Base-by-base conservation (phyloP, 2,329 filamentous ascomycete species). In the Colletotrichum endophyticum region DNA sequence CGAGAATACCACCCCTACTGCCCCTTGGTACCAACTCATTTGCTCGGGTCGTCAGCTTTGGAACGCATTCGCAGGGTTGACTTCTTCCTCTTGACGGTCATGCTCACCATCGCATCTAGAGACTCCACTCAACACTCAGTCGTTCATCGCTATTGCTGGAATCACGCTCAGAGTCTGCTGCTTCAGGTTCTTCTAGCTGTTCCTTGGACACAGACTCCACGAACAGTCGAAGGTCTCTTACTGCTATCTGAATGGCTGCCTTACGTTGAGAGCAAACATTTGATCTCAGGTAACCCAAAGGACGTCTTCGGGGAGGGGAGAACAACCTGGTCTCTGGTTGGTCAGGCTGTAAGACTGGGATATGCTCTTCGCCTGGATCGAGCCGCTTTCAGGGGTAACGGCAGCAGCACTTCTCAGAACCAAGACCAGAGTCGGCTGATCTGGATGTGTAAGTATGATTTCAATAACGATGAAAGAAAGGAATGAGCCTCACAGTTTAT, bases 261-360 rank as follows among this genome's bases (percentile, higher is more conserved):
- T 22, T 28, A 32, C 0, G n/a, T 32, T n/a, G 27, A 30, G 16
- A 19, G 16, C 0, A 13, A 8, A 28, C 5, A 61, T 32, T 1
- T n/a, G 6, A 30, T 8, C 7, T 28, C 28, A 1, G 27, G 15
- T 0, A n/a, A 61, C 8, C 25, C 25, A 1, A 30, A 32, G 3
- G 30, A 30, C 19, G 11, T 61, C 12, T 61, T 34, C 6, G 8
- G 27, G 4, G 27, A 32, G 5, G 57, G 30, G 6, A 61, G 57
- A 8, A 34, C 27, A 0, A n/a, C 57, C 0, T 61, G 57, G 57
- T 61, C 57, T n/a, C 1, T 61, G 3, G 25, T 61, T 19, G 57
- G 57, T 2, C 57, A 28, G 9, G 25, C 57, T 9, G 25, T 61
- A 3, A 61, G 57, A 28, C 57, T 25, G 57, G 57, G 25, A 27